These are phyloP conservation scores for Starmerella floricola DNA, from an alignment of 805 yeast species.

Conservation along the genomic window DNA sequence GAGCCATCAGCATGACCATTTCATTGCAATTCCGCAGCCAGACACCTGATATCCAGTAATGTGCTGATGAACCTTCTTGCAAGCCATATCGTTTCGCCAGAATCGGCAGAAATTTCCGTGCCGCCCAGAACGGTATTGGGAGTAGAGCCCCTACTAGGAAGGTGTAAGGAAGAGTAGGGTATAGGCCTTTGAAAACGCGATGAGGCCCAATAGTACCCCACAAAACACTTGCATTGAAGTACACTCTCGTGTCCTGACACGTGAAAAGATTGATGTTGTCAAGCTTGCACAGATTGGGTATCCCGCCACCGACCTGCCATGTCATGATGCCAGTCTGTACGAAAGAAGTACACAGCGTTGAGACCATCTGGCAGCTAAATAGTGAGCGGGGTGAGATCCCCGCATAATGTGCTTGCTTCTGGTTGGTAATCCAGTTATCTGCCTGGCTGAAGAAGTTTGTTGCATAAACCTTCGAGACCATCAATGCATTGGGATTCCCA, in stretches of 20 bases:
- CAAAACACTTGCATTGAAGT: slow-evolving; percentile 39
- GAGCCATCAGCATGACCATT: slow-evolving; percentile 7
- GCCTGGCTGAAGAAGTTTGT: slow-evolving; percentile 55
- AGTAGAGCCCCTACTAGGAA: slow-evolving; percentile 41
- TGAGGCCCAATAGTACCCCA: slow-evolving; percentile 57
- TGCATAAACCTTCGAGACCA: slow-evolving; percentile 40
- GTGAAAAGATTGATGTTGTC: slow-evolving; percentile 32
- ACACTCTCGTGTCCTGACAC: slow-evolving; percentile 33
- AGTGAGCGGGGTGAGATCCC: slow-evolving; percentile 19
- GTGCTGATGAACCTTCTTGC: slow-evolving; percentile 30
- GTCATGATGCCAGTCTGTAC: slow-evolving; percentile 17
- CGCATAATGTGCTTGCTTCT: slow-evolving; percentile 45
- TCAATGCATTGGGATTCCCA: slow-evolving; percentile 43
- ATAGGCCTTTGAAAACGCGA: slow-evolving; percentile 37
- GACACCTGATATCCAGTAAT: slow-evolving; percentile 35
- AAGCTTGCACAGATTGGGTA: slow-evolving; percentile 28
- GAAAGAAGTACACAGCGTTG: slow-evolving; percentile 12
- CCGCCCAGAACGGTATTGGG: slow-evolving; percentile 16
- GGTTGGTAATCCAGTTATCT: slow-evolving; percentile 45
- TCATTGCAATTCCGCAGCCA: slow-evolving; percentile 13
- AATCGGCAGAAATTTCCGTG: slow-evolving; percentile 6
- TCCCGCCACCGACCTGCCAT: slow-evolving; percentile 19
- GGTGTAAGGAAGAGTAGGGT: slow-evolving; percentile 50
- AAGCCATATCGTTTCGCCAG: background rate
- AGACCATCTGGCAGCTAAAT: slow-evolving; percentile 15